phyloP scores from a whole-genome alignment of 2,329 filamentous ascomycete genomes.

The Trichoderma cornu-damae region DNA sequence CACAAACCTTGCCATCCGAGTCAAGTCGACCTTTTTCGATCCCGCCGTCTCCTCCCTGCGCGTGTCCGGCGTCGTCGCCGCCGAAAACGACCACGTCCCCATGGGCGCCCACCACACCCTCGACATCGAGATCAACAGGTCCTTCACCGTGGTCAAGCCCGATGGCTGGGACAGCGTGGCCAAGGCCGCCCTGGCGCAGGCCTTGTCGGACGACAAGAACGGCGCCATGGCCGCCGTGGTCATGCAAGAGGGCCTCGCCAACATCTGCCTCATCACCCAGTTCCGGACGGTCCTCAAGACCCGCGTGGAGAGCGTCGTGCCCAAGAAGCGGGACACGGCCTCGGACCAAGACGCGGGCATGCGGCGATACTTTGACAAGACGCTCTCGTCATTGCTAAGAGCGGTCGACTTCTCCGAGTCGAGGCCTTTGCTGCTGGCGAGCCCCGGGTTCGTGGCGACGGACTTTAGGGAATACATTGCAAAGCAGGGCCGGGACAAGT shows the following conservation, averaged over 20 bases:
- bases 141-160: conserved; percentile 83
- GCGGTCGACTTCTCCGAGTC: conserved; percentile 69
- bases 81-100: conserved; percentile 49
- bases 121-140: conserved; percentile 80
- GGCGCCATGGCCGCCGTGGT: conserved; percentile 85
- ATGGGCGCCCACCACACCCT: conserved; percentile 56
- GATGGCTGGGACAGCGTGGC: conserved; percentile 87
- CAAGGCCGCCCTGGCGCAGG: conserved; percentile 69
- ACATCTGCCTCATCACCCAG: conserved; percentile 77
- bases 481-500: conserved; percentile 52
- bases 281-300: conserved; percentile 68
- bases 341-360: conserved; percentile 66
- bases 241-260: conserved; percentile 83
- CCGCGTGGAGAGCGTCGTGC: conserved; percentile 58
- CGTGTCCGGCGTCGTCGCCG: conserved; percentile 50
- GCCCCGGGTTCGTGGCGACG: conserved; percentile 79
- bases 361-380: conserved; percentile 68
- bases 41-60: conserved; percentile 50
- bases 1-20: conserved; percentile 52
- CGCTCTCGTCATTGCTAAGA: conserved; percentile 67
- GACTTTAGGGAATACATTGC: conserved; percentile 72
- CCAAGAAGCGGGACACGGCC: conserved; percentile 61
- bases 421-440: conserved; percentile 75
- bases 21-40: conserved; percentile 56
- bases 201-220: conserved; percentile 70